Evolutionary conservation across 306 rosid genomes (phyloP).

Genomic region (Luffa aegyptiaca): DNA sequence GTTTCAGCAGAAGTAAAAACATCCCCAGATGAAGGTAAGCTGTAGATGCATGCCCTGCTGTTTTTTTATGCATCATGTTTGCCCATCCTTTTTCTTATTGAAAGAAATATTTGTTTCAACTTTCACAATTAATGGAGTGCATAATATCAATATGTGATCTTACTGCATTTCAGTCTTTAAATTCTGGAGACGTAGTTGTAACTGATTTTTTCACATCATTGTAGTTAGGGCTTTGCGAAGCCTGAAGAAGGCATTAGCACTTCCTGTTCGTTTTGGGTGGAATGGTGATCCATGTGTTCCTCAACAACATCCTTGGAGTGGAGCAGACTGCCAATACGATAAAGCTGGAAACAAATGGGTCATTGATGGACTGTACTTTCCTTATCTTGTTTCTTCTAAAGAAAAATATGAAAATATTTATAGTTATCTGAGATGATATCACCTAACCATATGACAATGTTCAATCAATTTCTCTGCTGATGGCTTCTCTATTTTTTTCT

Average conservation of each 20-base stretch:
- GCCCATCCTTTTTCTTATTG: neutral
- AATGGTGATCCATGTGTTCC: conserved; percentile 99
- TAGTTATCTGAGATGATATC: neutral
- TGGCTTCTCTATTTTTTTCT: neutral
- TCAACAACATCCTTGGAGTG: conserved; percentile 95
- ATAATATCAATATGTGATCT: neutral
- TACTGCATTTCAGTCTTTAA: conserved; percentile 2
- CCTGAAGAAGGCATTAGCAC: conserved; percentile 70
- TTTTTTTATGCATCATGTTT: neutral
- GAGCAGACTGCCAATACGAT: conserved; percentile 76
- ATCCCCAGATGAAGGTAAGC: conserved; percentile 67
- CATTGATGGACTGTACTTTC: conserved; percentile 82
- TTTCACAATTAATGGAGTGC: neutral
- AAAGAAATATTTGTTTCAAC: neutral
- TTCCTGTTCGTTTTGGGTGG: conserved; percentile 93
- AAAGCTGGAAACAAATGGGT: conserved; percentile 59
- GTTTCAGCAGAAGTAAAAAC: conserved; percentile 59
- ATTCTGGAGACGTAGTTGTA: neutral
- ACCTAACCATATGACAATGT: neutral
- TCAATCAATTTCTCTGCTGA: neutral
- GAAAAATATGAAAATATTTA: neutral
- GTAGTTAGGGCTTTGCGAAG: conserved; percentile 71
- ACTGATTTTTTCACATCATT: conserved; percentile 10
- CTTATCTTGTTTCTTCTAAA: conserved; percentile 13
- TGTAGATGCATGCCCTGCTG: conserved; percentile 6